Conservation (phyloP, 108 stramenopile genomes). For the Skeletonema menzelii region DNA sequence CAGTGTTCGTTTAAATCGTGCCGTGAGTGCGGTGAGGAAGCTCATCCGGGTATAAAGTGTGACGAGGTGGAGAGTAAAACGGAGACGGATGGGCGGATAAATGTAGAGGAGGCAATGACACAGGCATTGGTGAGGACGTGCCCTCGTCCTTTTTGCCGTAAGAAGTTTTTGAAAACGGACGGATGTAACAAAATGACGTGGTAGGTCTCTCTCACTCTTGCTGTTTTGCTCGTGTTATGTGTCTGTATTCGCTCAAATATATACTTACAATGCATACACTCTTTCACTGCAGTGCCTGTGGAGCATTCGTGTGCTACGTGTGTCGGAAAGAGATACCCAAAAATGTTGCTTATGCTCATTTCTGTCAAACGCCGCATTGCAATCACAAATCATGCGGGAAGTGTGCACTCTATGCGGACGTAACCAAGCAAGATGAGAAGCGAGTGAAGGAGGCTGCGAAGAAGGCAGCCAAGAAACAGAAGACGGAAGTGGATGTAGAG, state of each 20-base stretch:
- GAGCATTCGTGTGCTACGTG: constrained; percentile 73
- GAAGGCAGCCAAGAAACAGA: constrained; percentile 55
- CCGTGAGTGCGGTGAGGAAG: constrained; percentile 72
- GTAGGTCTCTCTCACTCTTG: no score
- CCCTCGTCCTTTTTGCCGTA: constrained; percentile 65
- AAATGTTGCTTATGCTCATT: constrained; percentile 67
- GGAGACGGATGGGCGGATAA: constrained; percentile 66
- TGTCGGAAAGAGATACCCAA: constrained; percentile 64
- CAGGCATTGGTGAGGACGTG: constrained; percentile 80
- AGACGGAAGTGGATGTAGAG: constrained; percentile 34
- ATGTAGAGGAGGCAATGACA: constrained; percentile 89
- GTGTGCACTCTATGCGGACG: constrained; percentile 76
- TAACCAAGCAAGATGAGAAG: constrained; percentile 59
- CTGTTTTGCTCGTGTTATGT: no score
- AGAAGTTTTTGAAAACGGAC: constrained; percentile 67
- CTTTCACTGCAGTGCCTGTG: constrained; percentile 45
- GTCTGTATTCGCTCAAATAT: no score
- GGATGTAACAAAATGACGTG: constrained; percentile 92
- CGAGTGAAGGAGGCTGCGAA: constrained; percentile 79
- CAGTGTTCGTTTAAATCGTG: constrained; percentile 79
- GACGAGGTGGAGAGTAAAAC: constrained; percentile 71
- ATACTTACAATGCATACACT: no score
- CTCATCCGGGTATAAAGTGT: constrained; percentile 77
- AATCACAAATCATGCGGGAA: constrained; percentile 64
- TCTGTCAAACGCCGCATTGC: constrained; percentile 85